Percentiles rank a stretch among this genome's conserved stretches.
phyloP scores from a whole-genome alignment of 1,139 yeast genomes.

The Diutina scorzettiae region DNA sequence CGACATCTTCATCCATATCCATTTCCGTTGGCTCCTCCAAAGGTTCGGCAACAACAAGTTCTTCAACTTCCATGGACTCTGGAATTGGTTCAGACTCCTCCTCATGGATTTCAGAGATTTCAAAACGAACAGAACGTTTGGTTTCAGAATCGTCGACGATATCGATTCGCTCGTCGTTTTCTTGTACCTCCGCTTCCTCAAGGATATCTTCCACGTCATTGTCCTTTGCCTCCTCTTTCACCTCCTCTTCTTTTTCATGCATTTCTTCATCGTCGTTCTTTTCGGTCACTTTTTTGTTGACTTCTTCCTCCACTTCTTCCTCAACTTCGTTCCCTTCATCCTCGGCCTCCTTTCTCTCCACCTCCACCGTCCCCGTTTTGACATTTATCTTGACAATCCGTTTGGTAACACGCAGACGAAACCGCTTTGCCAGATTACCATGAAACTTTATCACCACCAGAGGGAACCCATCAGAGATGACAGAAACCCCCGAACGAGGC shows the following conservation, averaged over 20 bases:
- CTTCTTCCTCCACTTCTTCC: slow-evolving; percentile 1
- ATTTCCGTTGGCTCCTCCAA: slow-evolving; percentile 5
- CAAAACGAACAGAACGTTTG: background rate
- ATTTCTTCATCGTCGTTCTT: slow-evolving; percentile 19
- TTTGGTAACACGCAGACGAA: background rate
- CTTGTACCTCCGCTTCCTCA: background rate
- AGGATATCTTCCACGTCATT: slow-evolving; percentile 1
- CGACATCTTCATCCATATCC: slow-evolving; percentile 11
- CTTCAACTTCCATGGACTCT: background rate
- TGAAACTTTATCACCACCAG: background rate
- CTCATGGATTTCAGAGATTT: no score
- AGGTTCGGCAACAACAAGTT: background rate
- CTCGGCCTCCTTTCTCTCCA: background rate
- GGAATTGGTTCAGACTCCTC: background rate
- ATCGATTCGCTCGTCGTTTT: slow-evolving; percentile 5
- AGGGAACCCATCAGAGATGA: background rate
- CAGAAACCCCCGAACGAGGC: background rate
- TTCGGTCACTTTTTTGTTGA: background rate
- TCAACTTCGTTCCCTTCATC: slow-evolving; percentile 6
- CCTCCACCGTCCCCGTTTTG: background rate
- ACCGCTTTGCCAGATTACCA: background rate
- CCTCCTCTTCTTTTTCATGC: background rate
- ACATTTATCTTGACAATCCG: background rate
- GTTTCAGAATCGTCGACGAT: background rate
- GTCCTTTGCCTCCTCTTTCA: slow-evolving; percentile 2